Percentiles rank a stretch among this genome's conserved stretches.
Conservation (phyloP, 495 filamentous ascomycete genomes). For the Podospora sp. region DNA sequence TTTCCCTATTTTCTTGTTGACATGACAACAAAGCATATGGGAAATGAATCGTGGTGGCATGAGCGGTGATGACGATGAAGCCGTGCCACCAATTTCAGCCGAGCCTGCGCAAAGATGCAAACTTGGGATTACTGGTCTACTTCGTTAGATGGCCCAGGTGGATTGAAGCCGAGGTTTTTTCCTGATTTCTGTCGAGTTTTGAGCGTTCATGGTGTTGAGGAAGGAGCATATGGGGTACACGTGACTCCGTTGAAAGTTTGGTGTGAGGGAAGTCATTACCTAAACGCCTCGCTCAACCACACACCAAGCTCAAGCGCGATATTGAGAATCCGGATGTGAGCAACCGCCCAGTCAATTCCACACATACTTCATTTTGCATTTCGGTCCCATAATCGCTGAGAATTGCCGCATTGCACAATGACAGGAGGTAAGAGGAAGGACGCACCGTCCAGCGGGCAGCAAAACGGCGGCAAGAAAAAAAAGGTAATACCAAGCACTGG, state of each 20-base stretch:
- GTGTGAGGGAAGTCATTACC: neutral
- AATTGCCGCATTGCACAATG: constrained; percentile 16
- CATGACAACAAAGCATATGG: too few relatives aligned
- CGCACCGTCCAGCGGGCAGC: constrained; percentile 26
- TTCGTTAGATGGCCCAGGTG: too few relatives aligned
- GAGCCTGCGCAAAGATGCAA: too few relatives aligned
- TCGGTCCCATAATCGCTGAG: neutral
- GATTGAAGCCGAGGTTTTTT: too few relatives aligned
- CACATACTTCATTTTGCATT: neutral
- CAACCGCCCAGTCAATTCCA: neutral
- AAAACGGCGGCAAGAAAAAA: constrained; percentile 34
- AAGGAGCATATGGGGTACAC: neutral
- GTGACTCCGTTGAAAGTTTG: neutral
- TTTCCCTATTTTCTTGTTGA: too few relatives aligned
- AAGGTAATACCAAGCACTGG: constrained; percentile 25
- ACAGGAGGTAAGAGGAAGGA: constrained; percentile 34
- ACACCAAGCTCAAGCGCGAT: neutral
- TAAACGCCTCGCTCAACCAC: neutral
- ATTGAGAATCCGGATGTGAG: neutral
- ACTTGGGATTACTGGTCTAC: too few relatives aligned
- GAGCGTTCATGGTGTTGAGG: neutral
- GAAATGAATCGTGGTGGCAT: too few relatives aligned
- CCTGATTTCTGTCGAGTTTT: too few relatives aligned
- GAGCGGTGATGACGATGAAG: too few relatives aligned
- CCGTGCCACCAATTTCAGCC: too few relatives aligned